A percentile compares a stretch with the other conserved stretches of the same genome.
phyloP scores from a whole-genome alignment of 768 basidiomycete species.

The Boletus eberwhitei region DNA sequence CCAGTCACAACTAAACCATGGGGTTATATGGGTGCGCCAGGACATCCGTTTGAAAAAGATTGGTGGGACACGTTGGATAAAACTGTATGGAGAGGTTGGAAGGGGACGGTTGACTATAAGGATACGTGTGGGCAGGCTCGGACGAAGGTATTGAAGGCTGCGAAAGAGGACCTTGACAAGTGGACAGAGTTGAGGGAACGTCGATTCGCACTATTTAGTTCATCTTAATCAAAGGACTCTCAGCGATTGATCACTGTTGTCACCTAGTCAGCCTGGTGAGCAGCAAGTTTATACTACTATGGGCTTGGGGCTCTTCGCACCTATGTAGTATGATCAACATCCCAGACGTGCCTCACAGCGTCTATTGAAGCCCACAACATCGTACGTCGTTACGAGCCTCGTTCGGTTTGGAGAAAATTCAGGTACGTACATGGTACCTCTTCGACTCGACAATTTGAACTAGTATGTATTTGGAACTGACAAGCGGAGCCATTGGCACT shows the following conservation, averaged over 20 bases:
- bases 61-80: conserved; percentile 44
- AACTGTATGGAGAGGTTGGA: conserved; percentile 40
- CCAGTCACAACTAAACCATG: conserved; percentile 44
- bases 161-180: background rate
- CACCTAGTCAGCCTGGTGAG: background rate
- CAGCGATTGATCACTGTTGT: too few species aligned
- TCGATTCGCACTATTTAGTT: background rate
- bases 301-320: background rate
- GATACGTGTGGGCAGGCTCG: background rate
- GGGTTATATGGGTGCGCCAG: conserved; percentile 51
- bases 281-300: background rate
- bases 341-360: too few species aligned
- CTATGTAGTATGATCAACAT: too few species aligned
- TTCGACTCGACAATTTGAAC: too few species aligned
- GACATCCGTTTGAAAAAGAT: conserved; percentile 42
- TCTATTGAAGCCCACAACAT: too few species aligned
- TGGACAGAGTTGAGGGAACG: background rate
- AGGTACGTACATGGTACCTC: too few species aligned
- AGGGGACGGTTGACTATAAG: conserved; percentile 10
- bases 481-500: too few species aligned
- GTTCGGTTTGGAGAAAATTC: too few species aligned
- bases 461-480: too few species aligned
- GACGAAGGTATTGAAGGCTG: too few species aligned
- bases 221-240: background rate
- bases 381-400: too few species aligned